Evolutionary conservation across 257 asterid species (phyloP), one percentile per base, ranked within the genome.

Genomic region (Dorcoceras hygrometricum): DNA sequence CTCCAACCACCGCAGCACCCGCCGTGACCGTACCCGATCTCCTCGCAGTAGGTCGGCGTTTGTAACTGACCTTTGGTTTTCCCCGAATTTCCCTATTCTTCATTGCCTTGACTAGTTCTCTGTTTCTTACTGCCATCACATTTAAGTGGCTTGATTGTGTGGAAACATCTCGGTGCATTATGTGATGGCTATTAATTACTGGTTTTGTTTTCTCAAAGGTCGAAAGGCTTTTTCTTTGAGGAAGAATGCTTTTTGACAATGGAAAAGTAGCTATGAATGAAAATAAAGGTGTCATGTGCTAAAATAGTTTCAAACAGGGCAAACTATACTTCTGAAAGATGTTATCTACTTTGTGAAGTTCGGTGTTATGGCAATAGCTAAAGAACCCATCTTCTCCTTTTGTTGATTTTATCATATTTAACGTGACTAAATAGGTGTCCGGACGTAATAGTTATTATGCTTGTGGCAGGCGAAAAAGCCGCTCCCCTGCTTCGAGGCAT

Each of bases 11-110:
- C 88, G 88, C 10, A 72, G 76, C 22, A 65, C 79, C 65, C 90
- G 88, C 65, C 81, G 90, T 62, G 94, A 87, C 62, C 95, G 86
- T 34, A 71, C 88, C 54, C 95, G 84, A 3, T 85, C 95, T 43
- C 93, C 84, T 65, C 76, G 62, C 55, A 82, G 64, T 83, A 82
- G 97, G 97, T 87, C n/a, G 20, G 23, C 64, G 50, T 23, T 25
- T 66, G 39, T 32, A 29, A 36, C 18, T 61, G 5, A 27, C 25
- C 58, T 68, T 29, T 72, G 39, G 57, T 57, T 16, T 63, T 59
- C 11, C 54, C 24, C 50, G 50, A 39, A 39, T 39, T 48, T 5
- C 24, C 23, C 8, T 7, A 2, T 50, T 60, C 48, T 72, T 9
- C 29, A 28, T 4, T 28, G 28, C 50, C 26, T 28, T 25, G 39